Base-by-base conservation (phyloP, 129 eudicot species). In the Chrysanthemum makinoi region DNA sequence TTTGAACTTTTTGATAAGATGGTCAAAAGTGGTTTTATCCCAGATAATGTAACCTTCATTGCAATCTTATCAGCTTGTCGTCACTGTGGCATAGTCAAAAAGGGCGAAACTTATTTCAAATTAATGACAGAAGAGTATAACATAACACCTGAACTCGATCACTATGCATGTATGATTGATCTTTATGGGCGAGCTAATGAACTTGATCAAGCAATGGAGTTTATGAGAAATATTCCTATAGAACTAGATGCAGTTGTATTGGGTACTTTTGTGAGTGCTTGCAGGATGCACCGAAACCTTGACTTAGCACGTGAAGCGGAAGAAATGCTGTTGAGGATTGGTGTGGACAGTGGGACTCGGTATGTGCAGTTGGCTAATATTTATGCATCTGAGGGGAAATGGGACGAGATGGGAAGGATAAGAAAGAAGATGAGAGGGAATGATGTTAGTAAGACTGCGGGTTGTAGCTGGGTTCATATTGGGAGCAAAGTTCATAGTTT, bases 151-250 rank as follows among this genome's bases (percentile, higher is more conserved):
- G 98, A 86, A 80, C 82, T 76, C 17, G 96, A 94, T 66, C 98
- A 94, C 70, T 90, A 87, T n/a, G 90, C 97, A 0, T 89, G 97
- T 56, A 86, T 90, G 96, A 80, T 90, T 73, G 98, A 94, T 77
- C 84, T 94, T 70, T 94, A 89, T 35, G 97, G 93, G 50, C 76
- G 96, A 71, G 85, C 97, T 28, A 86, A 84, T 65, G 77, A 80
- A 39, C 81, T 94, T 2, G 87, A 87, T 9, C 83, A 79, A 66
- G 98, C 92, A 16, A 49, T 79, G 46, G 66, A 49, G 11, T 84
- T 94, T 44, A 87, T 94, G 89, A 71, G 75, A 44, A 78, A 56
- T 58, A 82, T 94, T 58, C 91, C 96, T 2, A n/a, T 87, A 16
- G 91, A 84, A 79, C 80, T 79, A 9, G 97, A 94, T 78, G 86